phyloP scores from a whole-genome alignment of 225 moss, liverwort and hornwort genomes.

The Pseudoscleropodium purum region DNA sequence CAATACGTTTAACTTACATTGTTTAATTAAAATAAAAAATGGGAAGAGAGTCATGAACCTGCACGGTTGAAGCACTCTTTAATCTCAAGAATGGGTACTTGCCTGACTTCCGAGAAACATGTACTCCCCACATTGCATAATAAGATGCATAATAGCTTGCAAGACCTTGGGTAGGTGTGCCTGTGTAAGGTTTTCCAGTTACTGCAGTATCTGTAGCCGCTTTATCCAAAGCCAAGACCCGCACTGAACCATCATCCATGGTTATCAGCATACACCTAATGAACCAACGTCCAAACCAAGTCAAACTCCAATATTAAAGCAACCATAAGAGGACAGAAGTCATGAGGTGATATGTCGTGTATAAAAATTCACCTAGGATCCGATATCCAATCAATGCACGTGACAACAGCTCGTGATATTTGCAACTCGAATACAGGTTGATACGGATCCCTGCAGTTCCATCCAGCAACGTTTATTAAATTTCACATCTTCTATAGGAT shows the following conservation, averaged over 20 bases:
- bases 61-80: neutral
- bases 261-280: constrained; percentile 79
- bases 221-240: constrained; percentile 74
- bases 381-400: constrained; percentile 77
- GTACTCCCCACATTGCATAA: constrained; percentile 78
- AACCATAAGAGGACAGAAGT: neutral
- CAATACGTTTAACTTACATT: neutral
- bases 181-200: constrained; percentile 62
- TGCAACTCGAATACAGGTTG: constrained; percentile 88
- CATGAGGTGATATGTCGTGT: neutral
- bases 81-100: neutral
- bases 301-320: neutral
- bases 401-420: constrained; percentile 83
- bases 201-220: constrained; percentile 59
- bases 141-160: constrained; percentile 85
- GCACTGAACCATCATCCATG: constrained; percentile 96
- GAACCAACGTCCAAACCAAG: constrained; percentile 8
- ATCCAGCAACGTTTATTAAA: neutral
- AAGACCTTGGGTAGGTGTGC: constrained; percentile 74
- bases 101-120: constrained; percentile 71
- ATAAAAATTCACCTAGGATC: constrained; percentile 49
- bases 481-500: neutral
- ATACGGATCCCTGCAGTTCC: constrained; percentile 67
- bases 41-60: neutral
- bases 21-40: neutral